A percentile compares a stretch with the other conserved stretches of the same genome.
phyloP scores from a whole-genome alignment of 78 protist genomes.

The Abeoforma whisleri region DNA sequence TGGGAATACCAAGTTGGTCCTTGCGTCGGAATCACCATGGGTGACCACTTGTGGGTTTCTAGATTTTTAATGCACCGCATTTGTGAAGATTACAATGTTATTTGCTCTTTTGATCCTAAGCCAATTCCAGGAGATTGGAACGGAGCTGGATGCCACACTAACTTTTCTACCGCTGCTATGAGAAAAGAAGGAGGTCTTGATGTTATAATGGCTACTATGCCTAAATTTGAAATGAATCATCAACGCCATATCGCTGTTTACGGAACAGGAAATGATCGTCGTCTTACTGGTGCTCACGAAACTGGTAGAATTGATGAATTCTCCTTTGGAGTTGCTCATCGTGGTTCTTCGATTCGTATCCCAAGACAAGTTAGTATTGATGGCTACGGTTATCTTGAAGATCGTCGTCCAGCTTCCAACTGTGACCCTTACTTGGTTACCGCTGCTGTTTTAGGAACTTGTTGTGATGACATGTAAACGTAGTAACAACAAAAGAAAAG shows the following conservation, averaged over 20 bases:
- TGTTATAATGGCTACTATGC: slow-evolving; percentile 41
- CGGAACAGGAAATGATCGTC: slow-evolving; percentile 65
- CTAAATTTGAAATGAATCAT: slow-evolving; percentile 42
- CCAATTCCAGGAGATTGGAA: slow-evolving; percentile 84
- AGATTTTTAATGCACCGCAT: slow-evolving; percentile 59
- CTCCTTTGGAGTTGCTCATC: slow-evolving; percentile 72
- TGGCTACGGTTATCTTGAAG: slow-evolving; percentile 68
- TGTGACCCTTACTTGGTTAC: slow-evolving; percentile 77
- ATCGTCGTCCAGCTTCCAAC: slow-evolving; percentile 81
- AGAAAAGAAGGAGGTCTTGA: slow-evolving; percentile 57
- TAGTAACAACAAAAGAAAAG: no score
- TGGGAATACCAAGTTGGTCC: slow-evolving; percentile 88
- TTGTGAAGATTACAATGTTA: slow-evolving; percentile 59
- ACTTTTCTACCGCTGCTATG: slow-evolving; percentile 72
- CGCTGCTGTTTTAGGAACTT: not conserved
- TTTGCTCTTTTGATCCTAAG: slow-evolving; percentile 70
- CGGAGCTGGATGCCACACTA: slow-evolving; percentile 86
- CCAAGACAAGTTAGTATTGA: slow-evolving; percentile 54
- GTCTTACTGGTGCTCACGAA: slow-evolving; percentile 80
- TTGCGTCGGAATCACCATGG: slow-evolving; percentile 70
- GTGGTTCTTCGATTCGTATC: slow-evolving; percentile 69
- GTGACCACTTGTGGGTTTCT: slow-evolving; percentile 63
- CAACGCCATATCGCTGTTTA: slow-evolving; percentile 64
- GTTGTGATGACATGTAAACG: no score
- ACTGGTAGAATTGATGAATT: slow-evolving; percentile 61